These are phyloP conservation scores for Penicillium oxalicum DNA, from an alignment of 2,329 filamentous ascomycete species.

Conservation along the genomic window DNA sequence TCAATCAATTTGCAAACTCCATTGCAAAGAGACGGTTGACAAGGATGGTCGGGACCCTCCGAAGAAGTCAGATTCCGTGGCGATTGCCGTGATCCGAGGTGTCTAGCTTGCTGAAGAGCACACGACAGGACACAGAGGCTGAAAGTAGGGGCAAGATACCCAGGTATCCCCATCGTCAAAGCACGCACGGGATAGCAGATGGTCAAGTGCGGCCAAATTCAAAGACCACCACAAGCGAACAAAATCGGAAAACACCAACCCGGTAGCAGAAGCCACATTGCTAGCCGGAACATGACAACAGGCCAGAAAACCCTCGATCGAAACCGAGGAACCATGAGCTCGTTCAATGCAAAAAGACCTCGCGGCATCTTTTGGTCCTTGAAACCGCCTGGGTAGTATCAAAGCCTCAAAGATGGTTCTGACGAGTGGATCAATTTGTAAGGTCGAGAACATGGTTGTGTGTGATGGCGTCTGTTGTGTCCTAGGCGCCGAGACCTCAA, in stretches of 20 bases:
- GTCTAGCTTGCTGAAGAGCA: constrained; percentile 25
- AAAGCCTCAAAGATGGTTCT: constrained; percentile 41
- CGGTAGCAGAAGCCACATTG: constrained; percentile 16
- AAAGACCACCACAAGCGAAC: constrained; percentile 12
- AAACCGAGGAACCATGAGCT: constrained; percentile 31
- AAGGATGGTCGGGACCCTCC: constrained; percentile 55
- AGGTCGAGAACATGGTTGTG: constrained; percentile 35
- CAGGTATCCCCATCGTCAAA: constrained; percentile 41
- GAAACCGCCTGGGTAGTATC: constrained; percentile 23
- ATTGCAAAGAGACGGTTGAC: constrained; percentile 59
- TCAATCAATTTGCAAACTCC: constrained; percentile 48
- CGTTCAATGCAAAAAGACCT: constrained; percentile 46
- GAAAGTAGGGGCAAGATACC: constrained; percentile 36
- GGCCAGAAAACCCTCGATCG: constrained; percentile 26
- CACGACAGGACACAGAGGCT: constrained; percentile 25
- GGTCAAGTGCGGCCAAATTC: constrained; percentile 10
- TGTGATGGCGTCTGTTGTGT: constrained; percentile 40
- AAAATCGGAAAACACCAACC: constrained; percentile 16
- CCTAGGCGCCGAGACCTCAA: constrained; percentile 25
- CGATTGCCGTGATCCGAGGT: constrained; percentile 50
- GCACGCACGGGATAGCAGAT: constrained; percentile 44
- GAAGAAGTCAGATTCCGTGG: constrained; percentile 46
- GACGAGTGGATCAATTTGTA: constrained; percentile 49
- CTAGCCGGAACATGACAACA: constrained; percentile 36
- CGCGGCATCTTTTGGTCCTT: constrained; percentile 43